Evolutionary conservation across 23 red algal genomes (phyloP).

Genomic region (Gracilaria caudata): DNA sequence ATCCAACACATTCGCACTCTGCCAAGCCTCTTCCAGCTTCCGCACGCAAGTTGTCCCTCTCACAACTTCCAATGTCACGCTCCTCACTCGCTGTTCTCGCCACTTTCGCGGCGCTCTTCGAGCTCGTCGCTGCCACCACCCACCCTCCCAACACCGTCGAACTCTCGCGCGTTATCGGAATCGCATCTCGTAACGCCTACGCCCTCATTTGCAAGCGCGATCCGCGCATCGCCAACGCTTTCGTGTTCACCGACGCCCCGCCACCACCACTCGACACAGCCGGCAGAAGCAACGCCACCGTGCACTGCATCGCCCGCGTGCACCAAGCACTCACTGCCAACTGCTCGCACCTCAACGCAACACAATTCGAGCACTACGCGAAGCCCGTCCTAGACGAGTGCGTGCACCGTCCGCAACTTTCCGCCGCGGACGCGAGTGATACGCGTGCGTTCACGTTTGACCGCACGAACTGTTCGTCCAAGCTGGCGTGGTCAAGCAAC

Average conservation of each 20-base stretch:
- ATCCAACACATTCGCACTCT: too few species aligned
- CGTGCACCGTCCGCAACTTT: background rate
- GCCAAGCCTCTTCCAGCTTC: too few species aligned
- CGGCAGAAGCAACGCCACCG: background rate
- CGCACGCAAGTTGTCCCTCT: too few species aligned
- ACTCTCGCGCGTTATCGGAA: background rate
- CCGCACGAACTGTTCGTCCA: background rate
- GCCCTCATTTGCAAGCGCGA: background rate
- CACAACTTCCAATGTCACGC: too few species aligned
- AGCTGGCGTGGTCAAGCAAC: background rate
- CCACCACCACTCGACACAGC: background rate
- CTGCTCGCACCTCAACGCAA: background rate
- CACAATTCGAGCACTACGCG: background rate
- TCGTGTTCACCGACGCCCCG: background rate
- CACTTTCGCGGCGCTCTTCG: too few species aligned
- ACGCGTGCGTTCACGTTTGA: background rate
- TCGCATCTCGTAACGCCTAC: background rate
- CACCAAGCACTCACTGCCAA: background rate
- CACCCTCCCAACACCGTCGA: background rate
- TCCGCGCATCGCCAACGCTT: background rate
- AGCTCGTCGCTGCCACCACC: too few species aligned
- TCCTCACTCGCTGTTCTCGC: too few species aligned
- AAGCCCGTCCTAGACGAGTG: background rate
- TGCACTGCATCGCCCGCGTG: background rate
- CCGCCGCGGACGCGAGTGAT: background rate